These are phyloP conservation scores for Sanguinoderma infundibulare DNA, from an alignment of 1,284 basidiomycete species.

Conservation along the genomic window DNA sequence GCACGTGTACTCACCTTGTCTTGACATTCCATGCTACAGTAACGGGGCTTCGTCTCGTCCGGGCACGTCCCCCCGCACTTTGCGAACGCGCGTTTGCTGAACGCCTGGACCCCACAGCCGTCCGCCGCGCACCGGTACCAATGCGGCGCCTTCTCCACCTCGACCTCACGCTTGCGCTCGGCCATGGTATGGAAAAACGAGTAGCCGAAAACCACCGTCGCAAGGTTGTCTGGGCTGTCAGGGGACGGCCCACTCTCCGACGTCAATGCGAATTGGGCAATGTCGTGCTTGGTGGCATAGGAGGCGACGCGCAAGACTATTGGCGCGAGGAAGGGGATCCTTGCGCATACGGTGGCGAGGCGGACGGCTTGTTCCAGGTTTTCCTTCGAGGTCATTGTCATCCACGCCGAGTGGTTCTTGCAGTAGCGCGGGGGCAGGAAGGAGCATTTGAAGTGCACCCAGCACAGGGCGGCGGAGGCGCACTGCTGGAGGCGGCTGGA, in stretches of 20 bases:
- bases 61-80: neutral
- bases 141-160: neutral
- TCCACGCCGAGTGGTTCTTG: no score
- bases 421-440: no score
- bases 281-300: neutral
- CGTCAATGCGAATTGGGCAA: neutral
- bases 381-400: no score
- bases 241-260: neutral
- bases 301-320: constrained; percentile 2
- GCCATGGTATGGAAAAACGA: neutral
- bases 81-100: neutral
- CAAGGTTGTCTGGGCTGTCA: neutral
- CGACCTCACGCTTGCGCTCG: neutral
- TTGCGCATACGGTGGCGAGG: neutral
- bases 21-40: constrained; percentile 3
- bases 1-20: neutral
- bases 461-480: no score
- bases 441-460: no score
- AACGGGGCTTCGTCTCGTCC: neutral
- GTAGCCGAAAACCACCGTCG: no score
- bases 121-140: constrained; percentile 3
- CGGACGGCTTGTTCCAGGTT: no score
- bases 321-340: neutral
- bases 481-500: no score
- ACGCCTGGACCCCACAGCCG: neutral